These are phyloP conservation scores for Elsinoe arachidis DNA, from an alignment of 2,329 filamentous ascomycete species.

Conservation along the genomic window DNA sequence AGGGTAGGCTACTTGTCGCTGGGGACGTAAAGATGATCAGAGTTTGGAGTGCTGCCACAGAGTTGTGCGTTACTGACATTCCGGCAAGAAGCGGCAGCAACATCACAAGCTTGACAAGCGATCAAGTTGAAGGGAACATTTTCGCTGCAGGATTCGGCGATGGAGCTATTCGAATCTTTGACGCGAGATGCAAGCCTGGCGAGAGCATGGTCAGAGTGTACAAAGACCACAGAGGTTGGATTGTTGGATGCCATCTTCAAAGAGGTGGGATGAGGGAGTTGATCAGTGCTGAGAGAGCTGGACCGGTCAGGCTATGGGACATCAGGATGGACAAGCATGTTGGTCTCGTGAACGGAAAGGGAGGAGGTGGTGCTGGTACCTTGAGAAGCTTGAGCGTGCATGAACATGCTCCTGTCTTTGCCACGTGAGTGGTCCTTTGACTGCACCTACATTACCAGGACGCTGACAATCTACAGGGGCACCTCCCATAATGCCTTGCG, in stretches of 20 bases:
- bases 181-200: constrained; percentile 68
- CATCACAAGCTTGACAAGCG: constrained; percentile 89
- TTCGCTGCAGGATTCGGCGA: constrained; percentile 97
- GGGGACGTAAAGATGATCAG: constrained; percentile 92
- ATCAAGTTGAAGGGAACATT: constrained; percentile 94
- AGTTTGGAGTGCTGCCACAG: constrained; percentile 90
- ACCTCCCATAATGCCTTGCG: constrained; percentile 18
- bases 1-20: constrained; percentile 86
- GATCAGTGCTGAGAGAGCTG: constrained; percentile 80
- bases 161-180: constrained; percentile 87
- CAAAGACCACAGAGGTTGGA: constrained; percentile 94
- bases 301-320: constrained; percentile 93
- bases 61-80: constrained; percentile 88
- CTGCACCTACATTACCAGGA: not conserved
- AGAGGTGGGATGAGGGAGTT: constrained; percentile 88
- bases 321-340: constrained; percentile 71
- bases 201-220: constrained; percentile 94
- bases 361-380: constrained; percentile 49
- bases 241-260: constrained; percentile 94
- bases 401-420: constrained; percentile 93
- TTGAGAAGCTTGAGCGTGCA: constrained; percentile 84
- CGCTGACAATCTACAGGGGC: constrained; percentile 11
- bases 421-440: constrained; percentile 45
- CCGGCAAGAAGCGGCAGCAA: constrained; percentile 89
- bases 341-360: constrained; percentile 61